Evolutionary conservation across 2,329 filamentous ascomycete genomes (phyloP), one percentile per base, ranked within the genome.

Genomic region (Fusarium continuum): DNA sequence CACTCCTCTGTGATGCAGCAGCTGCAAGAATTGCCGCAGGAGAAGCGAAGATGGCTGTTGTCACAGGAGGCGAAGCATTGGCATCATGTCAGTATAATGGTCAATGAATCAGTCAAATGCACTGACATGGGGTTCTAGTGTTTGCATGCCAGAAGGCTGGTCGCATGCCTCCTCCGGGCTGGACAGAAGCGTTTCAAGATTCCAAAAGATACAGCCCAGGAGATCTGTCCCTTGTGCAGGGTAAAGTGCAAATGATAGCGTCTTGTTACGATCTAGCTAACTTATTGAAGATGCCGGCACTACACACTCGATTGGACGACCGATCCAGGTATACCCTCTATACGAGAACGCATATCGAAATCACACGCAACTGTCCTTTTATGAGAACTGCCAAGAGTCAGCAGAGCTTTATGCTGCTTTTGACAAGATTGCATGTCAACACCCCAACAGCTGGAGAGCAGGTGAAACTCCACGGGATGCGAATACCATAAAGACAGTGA

Each of bases 261-360:
- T 5, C 3, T 6, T 13, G 19, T 8, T 10, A 11, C 9, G 7
- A 34, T 5, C 4, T 9, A 34, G 4, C 45, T 73, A 64, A 61
- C 4, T 2, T 0, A 13, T 2, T 13, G 11, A 11, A 88, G 85
- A 84, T 65, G 69, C 85, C 11, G 87, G 85, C 2, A 80, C 82
- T 2, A 75, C 77, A 3, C 87, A 90, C 65, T 77, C 77, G 3
- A 82, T 90, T 10, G 87, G 87, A 0, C 78, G 84, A 1, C 87
- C 88, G 0, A 87, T 90, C 10, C 88, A 91, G 26, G 78, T 90
- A 0, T 91, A 91, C 65, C 87, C 88, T 1, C 69, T 91, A 0
- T 90, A 88, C 65, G 88, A 90, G 64, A 89, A 88, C 61, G 85
- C 76, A 0, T 86, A 88, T 49, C 80, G 87, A 26, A 86, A 86